These are phyloP conservation scores for Heteromeles arbutifolia DNA, from an alignment of 306 rosid genomes.

Conservation along the genomic window DNA sequence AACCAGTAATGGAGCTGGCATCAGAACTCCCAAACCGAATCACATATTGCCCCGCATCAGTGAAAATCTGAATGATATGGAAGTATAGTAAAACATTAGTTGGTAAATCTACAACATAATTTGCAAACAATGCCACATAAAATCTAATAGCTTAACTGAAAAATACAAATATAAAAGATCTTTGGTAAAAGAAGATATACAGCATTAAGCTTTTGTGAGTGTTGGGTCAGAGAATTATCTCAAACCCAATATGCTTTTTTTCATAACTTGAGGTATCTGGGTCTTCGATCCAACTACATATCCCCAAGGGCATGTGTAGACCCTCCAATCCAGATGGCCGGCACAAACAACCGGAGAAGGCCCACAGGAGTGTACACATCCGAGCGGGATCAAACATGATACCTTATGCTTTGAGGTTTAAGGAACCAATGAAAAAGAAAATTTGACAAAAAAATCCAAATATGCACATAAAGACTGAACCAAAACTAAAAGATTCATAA, in stretches of 20 bases:
- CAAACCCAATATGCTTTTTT: not conserved
- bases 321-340: not conserved
- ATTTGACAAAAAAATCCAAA: not conserved
- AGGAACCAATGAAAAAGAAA: no score
- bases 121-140: not conserved
- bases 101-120: not conserved
- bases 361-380: not conserved
- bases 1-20: conserved; percentile 54
- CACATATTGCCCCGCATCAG: conserved; percentile 96
- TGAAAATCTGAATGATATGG: conserved; percentile 54
- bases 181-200: not conserved
- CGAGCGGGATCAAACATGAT: not conserved
- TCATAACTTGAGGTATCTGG: not conserved
- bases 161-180: not conserved
- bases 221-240: not conserved
- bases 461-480: not conserved
- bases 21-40: conserved; percentile 86
- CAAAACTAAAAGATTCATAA: not conserved
- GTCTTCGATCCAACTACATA: not conserved
- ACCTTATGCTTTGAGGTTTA: no score
- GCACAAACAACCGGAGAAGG: not conserved
- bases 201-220: not conserved
- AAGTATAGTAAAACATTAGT: not conserved
- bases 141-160: not conserved
- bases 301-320: not conserved